These are phyloP conservation scores for Myriosclerotinia duriaeana DNA, from an alignment of 2,329 filamentous ascomycete genomes.

Conservation along the genomic window DNA sequence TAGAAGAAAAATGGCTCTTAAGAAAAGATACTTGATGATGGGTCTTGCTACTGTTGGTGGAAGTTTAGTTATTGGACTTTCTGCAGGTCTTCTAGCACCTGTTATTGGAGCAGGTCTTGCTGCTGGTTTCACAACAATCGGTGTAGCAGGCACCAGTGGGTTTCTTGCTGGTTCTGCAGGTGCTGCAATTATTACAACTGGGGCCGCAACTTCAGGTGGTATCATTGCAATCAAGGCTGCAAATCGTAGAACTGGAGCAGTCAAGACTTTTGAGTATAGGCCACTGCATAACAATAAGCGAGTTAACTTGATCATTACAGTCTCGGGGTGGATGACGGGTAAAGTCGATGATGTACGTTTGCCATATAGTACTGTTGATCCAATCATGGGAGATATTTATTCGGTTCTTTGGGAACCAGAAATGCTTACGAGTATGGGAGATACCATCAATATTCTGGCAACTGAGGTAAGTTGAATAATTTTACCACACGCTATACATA, in stretches of 20 bases:
- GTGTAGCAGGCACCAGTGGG: constrained; percentile 80
- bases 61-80: constrained; percentile 90
- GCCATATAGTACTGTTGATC: constrained; percentile 93
- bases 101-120: constrained; percentile 92
- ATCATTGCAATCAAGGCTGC: constrained; percentile 84
- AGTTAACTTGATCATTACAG: constrained; percentile 90
- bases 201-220: constrained; percentile 80
- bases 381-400: constrained; percentile 97
- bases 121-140: constrained; percentile 92
- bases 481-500: background rate
- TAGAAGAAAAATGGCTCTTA: constrained; percentile 77
- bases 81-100: constrained; percentile 85
- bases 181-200: constrained; percentile 89
- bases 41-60: constrained; percentile 94
- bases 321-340: constrained; percentile 98
- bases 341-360: constrained; percentile 95
- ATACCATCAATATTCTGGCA: constrained; percentile 96
- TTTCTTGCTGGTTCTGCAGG: constrained; percentile 92
- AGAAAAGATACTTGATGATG: constrained; percentile 89
- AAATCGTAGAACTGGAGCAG: constrained; percentile 82
- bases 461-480: constrained; percentile 68
- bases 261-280: constrained; percentile 95
- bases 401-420: constrained; percentile 97
- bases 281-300: constrained; percentile 97
- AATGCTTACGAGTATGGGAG: constrained; percentile 96